Percentiles rank a stretch among this genome's conserved stretches.
phyloP scores from a whole-genome alignment of 176 grass and related monocot genomes.

The Bromus sterilis region DNA sequence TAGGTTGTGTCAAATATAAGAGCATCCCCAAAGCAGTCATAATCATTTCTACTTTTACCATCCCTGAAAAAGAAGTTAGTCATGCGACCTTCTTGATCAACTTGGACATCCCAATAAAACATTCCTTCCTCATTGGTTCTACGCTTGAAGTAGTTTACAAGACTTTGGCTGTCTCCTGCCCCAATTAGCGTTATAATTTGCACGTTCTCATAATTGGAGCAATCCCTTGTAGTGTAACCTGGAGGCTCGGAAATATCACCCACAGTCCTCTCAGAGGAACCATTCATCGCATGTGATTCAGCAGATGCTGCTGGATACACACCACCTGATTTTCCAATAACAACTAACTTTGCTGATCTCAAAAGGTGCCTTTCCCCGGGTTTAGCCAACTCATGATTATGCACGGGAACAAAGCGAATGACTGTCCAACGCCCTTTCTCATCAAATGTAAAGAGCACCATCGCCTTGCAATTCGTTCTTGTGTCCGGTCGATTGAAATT shows the following conservation, averaged over 20 bases:
- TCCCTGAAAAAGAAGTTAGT: no score
- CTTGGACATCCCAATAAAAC: no score
- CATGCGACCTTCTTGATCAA: no score
- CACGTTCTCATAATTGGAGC: slow-evolving; percentile 52
- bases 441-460: slow-evolving; percentile 71
- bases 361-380: slow-evolving; percentile 76
- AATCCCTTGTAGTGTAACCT: slow-evolving; percentile 53
- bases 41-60: no score
- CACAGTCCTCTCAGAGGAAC: no score
- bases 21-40: no score
- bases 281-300: no score
- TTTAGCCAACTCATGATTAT: no score
- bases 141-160: slow-evolving; percentile 69
- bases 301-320: no score
- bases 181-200: slow-evolving; percentile 45
- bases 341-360: slow-evolving; percentile 59
- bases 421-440: slow-evolving; percentile 69
- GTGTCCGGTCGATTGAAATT: slow-evolving; percentile 74
- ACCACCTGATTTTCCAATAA: slow-evolving; percentile 44
- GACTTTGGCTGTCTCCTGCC: slow-evolving; percentile 59
- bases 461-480: no score
- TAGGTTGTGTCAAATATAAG: no score
- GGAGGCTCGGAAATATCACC: slow-evolving; percentile 37
- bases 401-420: slow-evolving; percentile 62
- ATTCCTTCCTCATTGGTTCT: slow-evolving; percentile 73